Evolutionary conservation across 108 stramenopile species (phyloP).

Genomic region (Pseudonitzschia multiseries): DNA sequence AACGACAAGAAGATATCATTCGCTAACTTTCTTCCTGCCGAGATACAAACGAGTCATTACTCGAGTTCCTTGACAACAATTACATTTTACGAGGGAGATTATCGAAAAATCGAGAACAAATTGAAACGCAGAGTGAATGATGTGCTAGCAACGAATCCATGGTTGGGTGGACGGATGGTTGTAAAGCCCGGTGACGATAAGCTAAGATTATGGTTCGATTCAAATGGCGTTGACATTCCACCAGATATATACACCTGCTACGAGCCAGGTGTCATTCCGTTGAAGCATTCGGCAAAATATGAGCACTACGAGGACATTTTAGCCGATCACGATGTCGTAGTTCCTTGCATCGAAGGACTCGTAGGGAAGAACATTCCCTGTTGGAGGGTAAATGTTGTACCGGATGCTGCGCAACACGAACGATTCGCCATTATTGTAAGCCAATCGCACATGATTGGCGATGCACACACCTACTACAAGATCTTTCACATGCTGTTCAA

Average conservation of each 20-base stretch:
- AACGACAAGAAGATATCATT: neutral
- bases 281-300: neutral
- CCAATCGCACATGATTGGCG: constrained; percentile 30
- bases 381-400: constrained; percentile 17
- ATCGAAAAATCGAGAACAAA: neutral
- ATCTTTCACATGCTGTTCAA: constrained; percentile 29
- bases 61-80: constrained; percentile 12
- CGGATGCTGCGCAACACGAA: constrained; percentile 8
- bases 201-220: constrained; percentile 7
- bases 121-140: constrained; percentile 5
- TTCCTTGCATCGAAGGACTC: neutral
- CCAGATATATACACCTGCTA: constrained; percentile 4
- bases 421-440: constrained; percentile 30
- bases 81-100: constrained; percentile 18
- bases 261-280: constrained; percentile 10
- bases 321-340: neutral
- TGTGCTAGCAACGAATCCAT: constrained; percentile 14
- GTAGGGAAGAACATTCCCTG: constrained; percentile 4
- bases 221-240: neutral
- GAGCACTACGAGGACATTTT: neutral
- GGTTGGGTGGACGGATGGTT: constrained; percentile 22
- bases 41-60: neutral
- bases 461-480: constrained; percentile 34
- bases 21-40: constrained; percentile 7
- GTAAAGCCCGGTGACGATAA: neutral